phyloP scores from a whole-genome alignment of 768 basidiomycete genomes.

The Psilocybe cubensis region DNA sequence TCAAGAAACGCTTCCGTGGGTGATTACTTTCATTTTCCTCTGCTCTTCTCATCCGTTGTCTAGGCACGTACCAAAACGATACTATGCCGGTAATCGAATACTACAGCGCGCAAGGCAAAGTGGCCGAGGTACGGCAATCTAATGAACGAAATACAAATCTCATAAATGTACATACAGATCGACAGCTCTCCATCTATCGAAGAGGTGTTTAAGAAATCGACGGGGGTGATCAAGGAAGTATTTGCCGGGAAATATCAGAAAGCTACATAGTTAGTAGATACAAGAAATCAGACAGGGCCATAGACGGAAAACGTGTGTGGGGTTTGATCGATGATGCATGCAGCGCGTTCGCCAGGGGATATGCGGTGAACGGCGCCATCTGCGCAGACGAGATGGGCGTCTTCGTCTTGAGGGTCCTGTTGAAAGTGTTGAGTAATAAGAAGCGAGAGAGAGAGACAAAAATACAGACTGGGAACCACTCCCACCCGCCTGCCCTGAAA shows the following conservation, averaged over 20 bases:
- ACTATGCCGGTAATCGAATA: constrained; percentile 94
- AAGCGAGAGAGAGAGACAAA: not conserved
- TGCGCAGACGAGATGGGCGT: constrained; percentile 75
- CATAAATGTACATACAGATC: constrained; percentile 45
- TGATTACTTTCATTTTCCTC: constrained; percentile 12
- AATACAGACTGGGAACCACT: constrained; percentile 79
- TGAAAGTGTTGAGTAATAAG: constrained; percentile 7
- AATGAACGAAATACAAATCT: not conserved
- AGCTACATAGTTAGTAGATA: not conserved
- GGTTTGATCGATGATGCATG: constrained; percentile 45
- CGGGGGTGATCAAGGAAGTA: constrained; percentile 45
- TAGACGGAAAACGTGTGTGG: constrained; percentile 51
- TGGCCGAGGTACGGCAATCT: constrained; percentile 66
- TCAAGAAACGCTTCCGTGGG: constrained; percentile 95
- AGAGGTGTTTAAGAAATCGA: constrained; percentile 68
- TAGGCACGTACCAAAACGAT: constrained; percentile 83
- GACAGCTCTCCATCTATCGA: constrained; percentile 72
- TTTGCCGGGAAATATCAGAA: constrained; percentile 27
- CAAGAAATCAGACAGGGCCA: constrained; percentile 12
- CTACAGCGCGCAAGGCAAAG: constrained; percentile 68
- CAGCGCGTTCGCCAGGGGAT: constrained; percentile 59
- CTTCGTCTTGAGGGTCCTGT: constrained; percentile 61
- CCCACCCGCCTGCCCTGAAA: constrained; percentile 78
- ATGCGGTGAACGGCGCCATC: constrained; percentile 79
- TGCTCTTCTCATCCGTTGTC: not conserved